A percentile compares a stretch with the other conserved stretches of the same genome.
These are phyloP conservation scores for Periconia digitata DNA, from an alignment of 2,329 filamentous ascomycete genomes.

Conservation along the genomic window DNA sequence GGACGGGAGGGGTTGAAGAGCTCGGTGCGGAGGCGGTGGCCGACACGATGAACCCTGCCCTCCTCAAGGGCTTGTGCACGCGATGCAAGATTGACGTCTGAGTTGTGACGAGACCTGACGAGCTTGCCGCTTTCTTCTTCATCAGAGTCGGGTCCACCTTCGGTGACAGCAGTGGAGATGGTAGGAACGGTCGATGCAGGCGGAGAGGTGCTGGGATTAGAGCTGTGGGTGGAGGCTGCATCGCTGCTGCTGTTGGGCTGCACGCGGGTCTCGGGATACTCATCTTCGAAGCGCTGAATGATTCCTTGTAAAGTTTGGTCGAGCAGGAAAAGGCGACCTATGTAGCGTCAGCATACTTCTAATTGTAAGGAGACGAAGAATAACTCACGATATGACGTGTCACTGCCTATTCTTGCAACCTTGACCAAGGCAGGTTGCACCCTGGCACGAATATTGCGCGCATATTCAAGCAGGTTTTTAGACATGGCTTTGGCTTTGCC, in stretches of 20 bases:
- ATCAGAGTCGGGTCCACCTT: slow-evolving; percentile 32
- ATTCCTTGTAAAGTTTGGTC: slow-evolving; percentile 87
- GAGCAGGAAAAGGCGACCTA: slow-evolving; percentile 79
- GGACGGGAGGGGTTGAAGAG: slow-evolving; percentile 50
- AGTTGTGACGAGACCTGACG: slow-evolving; percentile 61
- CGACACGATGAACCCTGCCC: slow-evolving; percentile 69
- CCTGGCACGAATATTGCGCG: slow-evolving; percentile 81
- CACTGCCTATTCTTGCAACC: slow-evolving; percentile 70
- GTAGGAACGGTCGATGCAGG: slow-evolving; percentile 32
- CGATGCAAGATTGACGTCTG: slow-evolving; percentile 68
- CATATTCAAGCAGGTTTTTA: slow-evolving; percentile 82
- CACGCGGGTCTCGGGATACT: slow-evolving; percentile 85
- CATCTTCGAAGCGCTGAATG: slow-evolving; percentile 93
- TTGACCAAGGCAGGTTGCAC: slow-evolving; percentile 81
- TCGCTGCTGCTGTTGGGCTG: slow-evolving; percentile 27
- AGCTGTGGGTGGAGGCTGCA: slow-evolving; percentile 32
- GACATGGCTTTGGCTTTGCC: slow-evolving; percentile 72
- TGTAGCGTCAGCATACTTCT: slow-evolving; percentile 17
- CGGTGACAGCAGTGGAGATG: slow-evolving; percentile 30
- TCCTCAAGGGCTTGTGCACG: slow-evolving; percentile 68
- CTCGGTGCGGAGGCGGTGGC: slow-evolving; percentile 66
- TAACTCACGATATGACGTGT: slow-evolving; percentile 73
- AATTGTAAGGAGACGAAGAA: background rate
- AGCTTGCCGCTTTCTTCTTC: slow-evolving; percentile 48
- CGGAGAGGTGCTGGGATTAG: slow-evolving; percentile 32